Conservation (phyloP, 208 protist genomes). For the Spongospora subterranea region DNA sequence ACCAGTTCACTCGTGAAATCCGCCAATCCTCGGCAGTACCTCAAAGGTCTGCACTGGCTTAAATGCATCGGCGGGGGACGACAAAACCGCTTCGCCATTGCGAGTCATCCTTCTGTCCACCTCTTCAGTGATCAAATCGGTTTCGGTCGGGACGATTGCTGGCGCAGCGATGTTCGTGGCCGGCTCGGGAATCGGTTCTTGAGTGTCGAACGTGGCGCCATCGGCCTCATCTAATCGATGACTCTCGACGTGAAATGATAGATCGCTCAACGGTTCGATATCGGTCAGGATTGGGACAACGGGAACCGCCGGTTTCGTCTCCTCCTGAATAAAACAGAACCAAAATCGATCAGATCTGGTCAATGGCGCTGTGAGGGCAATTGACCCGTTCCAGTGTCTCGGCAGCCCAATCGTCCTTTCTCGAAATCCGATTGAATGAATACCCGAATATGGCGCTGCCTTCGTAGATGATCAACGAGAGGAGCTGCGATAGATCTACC, state of each 20-base stretch:
- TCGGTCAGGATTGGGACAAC: neutral
- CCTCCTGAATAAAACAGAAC: neutral
- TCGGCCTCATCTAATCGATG: too few relatives aligned
- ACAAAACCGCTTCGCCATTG: neutral
- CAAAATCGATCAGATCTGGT: neutral
- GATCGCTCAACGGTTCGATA: neutral
- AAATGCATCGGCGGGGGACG: neutral
- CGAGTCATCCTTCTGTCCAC: neutral
- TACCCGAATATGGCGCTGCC: constrained; percentile 3
- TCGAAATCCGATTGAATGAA: neutral
- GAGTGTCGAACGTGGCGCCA: neutral
- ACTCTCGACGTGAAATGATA: neutral
- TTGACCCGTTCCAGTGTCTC: neutral
- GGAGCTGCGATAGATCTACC: neutral
- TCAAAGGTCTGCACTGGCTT: neutral
- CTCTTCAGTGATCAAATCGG: neutral
- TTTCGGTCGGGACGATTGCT: neutral
- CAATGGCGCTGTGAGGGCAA: neutral
- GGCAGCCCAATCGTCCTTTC: neutral
- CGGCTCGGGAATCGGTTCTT: neutral
- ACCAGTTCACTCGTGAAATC: neutral
- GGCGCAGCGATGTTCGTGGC: neutral
- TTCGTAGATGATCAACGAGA: neutral
- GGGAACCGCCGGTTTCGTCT: neutral
- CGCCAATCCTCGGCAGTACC: neutral